phyloP scores from a whole-genome alignment of 2,329 filamentous ascomycete genomes.

The Endoconidiophora polonica region DNA sequence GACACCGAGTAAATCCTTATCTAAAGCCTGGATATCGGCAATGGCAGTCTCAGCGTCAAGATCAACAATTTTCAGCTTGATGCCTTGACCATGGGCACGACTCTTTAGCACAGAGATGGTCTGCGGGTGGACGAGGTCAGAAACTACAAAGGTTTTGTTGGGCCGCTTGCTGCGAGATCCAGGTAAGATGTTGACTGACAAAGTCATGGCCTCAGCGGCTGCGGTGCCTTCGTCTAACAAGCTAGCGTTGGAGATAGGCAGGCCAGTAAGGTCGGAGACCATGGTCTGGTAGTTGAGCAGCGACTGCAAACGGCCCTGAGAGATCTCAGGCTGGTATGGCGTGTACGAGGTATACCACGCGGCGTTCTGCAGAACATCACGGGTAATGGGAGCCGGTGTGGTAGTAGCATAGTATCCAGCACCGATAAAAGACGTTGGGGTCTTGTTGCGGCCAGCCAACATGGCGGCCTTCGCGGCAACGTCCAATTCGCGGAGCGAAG shows the following conservation, averaged over 20 bases:
- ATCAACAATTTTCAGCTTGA: conserved; percentile 59
- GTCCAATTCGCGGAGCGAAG: conserved; percentile 40
- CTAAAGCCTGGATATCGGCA: conserved; percentile 53
- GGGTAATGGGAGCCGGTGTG: conserved; percentile 76
- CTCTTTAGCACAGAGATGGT: conserved; percentile 71
- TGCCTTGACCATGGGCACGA: conserved; percentile 79
- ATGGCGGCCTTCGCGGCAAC: conserved; percentile 28
- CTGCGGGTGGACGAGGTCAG: conserved; percentile 66
- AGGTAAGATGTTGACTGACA: conserved; percentile 48
- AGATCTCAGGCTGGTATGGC: conserved; percentile 93
- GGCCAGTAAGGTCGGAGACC: conserved; percentile 70
- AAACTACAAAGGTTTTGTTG: conserved; percentile 72
- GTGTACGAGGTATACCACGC: conserved; percentile 98
- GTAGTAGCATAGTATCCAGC: conserved; percentile 78
- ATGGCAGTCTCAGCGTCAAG: conserved; percentile 45
- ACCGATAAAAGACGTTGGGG: conserved; percentile 57
- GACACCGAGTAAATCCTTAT: conserved; percentile 71
- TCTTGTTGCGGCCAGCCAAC: conserved; percentile 22
- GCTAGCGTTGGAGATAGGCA: conserved; percentile 81
- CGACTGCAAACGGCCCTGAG: conserved; percentile 81
- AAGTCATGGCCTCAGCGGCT: conserved; percentile 87
- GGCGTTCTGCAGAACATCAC: conserved; percentile 82
- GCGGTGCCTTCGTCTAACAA: conserved; percentile 83
- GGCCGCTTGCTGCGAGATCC: conserved; percentile 52
- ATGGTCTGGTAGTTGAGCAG: conserved; percentile 92